A percentile compares a stretch with the other conserved stretches of the same genome.
These are phyloP conservation scores for Dictyostelium purpureum DNA, from an alignment of 78 protist species.

Conservation along the genomic window DNA sequence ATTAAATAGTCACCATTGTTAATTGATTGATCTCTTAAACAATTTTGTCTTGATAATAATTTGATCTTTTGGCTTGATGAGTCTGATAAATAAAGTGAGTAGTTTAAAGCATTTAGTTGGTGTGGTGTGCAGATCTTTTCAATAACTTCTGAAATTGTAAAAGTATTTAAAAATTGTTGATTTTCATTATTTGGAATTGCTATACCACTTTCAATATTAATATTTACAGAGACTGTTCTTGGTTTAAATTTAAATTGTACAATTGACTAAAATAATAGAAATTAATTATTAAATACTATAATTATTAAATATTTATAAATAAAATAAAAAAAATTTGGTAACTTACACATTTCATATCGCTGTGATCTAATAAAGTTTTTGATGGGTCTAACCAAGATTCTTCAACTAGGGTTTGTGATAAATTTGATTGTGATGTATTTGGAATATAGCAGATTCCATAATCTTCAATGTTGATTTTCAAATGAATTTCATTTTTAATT, in stretches of 20 bases:
- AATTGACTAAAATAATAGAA: too few relatives aligned
- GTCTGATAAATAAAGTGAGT: constrained; percentile 11
- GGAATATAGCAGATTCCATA: constrained; percentile 17
- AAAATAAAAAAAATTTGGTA: too few relatives aligned
- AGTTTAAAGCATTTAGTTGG: neutral
- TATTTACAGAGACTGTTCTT: neutral
- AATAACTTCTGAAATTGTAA: constrained; percentile 12
- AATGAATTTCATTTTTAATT: constrained; percentile 12
- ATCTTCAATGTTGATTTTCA: constrained; percentile 12
- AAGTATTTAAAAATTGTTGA: neutral
- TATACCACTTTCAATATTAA: constrained; percentile 7
- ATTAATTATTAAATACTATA: too few relatives aligned
- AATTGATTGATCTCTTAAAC: neutral
- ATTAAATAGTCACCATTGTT: constrained; percentile 4
- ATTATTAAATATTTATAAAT: too few relatives aligned
- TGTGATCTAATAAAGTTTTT: neutral
- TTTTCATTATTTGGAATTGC: neutral
- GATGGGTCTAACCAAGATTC: constrained; percentile 16
- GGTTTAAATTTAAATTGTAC: constrained; percentile 40
- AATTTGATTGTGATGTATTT: neutral
- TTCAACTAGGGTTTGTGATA: neutral
- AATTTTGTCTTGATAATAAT: constrained; percentile 14
- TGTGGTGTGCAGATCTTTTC: neutral
- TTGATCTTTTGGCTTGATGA: neutral
- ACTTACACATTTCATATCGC: neutral